Evolutionary conservation across 2,329 filamentous ascomycete genomes (phyloP).

Genomic region (Aaosphaeria arxii): DNA sequence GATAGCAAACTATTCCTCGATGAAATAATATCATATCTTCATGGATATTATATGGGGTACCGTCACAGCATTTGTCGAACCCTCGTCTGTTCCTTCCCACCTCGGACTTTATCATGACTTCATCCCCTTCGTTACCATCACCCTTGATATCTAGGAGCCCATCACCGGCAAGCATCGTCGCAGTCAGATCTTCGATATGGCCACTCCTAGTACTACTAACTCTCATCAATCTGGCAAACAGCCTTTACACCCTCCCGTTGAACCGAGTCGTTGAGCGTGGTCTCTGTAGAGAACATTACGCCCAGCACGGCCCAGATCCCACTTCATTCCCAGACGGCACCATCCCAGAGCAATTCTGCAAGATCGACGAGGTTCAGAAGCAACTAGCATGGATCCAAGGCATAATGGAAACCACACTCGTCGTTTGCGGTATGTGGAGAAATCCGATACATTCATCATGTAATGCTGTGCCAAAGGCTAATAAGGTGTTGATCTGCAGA

Average conservation of each 20-base stretch:
- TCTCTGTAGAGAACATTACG: conserved; percentile 51
- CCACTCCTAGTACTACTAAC: conserved; percentile 29
- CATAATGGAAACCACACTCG: conserved; percentile 35
- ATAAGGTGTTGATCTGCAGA: conserved; percentile 13
- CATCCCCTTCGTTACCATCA: too few species aligned
- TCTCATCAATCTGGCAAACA: conserved; percentile 29
- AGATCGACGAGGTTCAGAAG: conserved; percentile 51
- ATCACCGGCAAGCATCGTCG: background rate
- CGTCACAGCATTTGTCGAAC: too few species aligned
- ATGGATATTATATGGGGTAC: too few species aligned
- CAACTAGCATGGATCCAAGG: conserved; percentile 54
- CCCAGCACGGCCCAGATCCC: conserved; percentile 35
- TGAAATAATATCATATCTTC: too few species aligned
- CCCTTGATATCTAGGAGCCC: background rate
- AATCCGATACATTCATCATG: background rate
- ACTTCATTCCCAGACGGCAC: conserved; percentile 33
- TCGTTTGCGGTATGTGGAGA: conserved; percentile 30
- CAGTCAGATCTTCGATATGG: background rate
- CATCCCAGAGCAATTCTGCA: conserved; percentile 54
- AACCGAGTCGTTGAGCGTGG: conserved; percentile 36
- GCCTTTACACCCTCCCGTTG: conserved; percentile 35
- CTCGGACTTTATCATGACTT: too few species aligned
- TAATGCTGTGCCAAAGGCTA: conserved; percentile 3
- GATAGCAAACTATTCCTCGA: too few species aligned
- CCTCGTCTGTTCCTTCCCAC: too few species aligned